These are phyloP conservation scores for Phoma sp. DNA, from an alignment of 2,329 filamentous ascomycete species.

Conservation along the genomic window DNA sequence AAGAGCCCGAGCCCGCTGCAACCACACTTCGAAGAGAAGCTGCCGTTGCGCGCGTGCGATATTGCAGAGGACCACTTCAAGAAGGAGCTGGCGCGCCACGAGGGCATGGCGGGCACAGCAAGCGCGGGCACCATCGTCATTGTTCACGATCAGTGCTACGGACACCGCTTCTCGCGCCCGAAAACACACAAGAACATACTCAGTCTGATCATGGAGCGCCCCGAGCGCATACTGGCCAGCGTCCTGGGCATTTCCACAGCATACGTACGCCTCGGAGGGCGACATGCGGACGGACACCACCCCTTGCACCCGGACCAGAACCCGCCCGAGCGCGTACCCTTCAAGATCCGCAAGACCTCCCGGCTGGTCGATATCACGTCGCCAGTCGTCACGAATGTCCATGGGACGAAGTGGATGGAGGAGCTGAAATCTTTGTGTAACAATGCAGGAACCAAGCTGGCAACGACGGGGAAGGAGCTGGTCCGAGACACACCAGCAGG, in stretches of 20 bases:
- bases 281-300: slow-evolving; percentile 74
- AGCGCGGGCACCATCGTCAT: slow-evolving; percentile 76
- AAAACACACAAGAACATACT: slow-evolving; percentile 76
- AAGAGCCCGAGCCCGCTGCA: slow-evolving; percentile 53
- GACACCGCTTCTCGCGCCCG: slow-evolving; percentile 87
- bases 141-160: slow-evolving; percentile 92
- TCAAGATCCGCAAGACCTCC: slow-evolving; percentile 82
- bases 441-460: slow-evolving; percentile 78
- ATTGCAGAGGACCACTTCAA: slow-evolving; percentile 74
- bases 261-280: slow-evolving; percentile 86
- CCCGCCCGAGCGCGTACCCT: slow-evolving; percentile 71
- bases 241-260: slow-evolving; percentile 83
- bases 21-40: slow-evolving; percentile 49
- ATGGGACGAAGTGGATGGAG: slow-evolving; percentile 92
- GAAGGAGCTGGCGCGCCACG: slow-evolving; percentile 71
- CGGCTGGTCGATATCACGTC: slow-evolving; percentile 76
- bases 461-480: slow-evolving; percentile 79
- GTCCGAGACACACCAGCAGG: slow-evolving; percentile 56
- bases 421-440: slow-evolving; percentile 88
- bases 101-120: slow-evolving; percentile 50
- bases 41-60: slow-evolving; percentile 59
- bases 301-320: slow-evolving; percentile 71
- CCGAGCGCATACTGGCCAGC: slow-evolving; percentile 86
- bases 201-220: slow-evolving; percentile 87
- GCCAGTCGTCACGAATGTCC: slow-evolving; percentile 84